Base-by-base conservation (phyloP, 2,329 filamentous ascomycete species). In the Alternaria atra region DNA sequence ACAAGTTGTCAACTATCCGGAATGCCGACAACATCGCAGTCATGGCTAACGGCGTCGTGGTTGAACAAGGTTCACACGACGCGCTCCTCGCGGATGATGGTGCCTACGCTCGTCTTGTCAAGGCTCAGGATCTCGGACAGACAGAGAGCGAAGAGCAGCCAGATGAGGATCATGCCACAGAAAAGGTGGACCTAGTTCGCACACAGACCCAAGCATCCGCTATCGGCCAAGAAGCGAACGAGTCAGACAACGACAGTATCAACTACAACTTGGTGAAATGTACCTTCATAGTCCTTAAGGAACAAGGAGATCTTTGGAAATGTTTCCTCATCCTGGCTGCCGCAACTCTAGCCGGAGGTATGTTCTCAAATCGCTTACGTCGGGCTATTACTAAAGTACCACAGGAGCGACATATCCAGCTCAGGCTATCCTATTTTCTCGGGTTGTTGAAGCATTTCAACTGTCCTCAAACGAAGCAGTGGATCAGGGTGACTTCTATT, bases 21-120 rank as follows among this genome's bases (percentile, higher is more conserved):
- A 90, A 93, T 67, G 94, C 94, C 0, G 91, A 98, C 78, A 97
- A 97, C 73, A 98, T 99, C 69, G 92, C 97, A 20, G 94, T 97
- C 67, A 94, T 99, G 89, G 85, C 89, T 9, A 79, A 89, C 60
- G 94, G 94, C 7, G 81, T 84, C 20, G 94, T 99, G 56, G 84
- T 97, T 13, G 95, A 99, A 79, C 93, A 97, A 79, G 95, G 95
- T 50, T 93, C 87, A 0, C 94, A 98, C 74, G 87, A 94, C 60
- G 84, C 91, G 12, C 85, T 99, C 9, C 81, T 98, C 2, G 88
- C 89, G 68, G 84, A 80, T 60, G 82, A 87, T 64, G 90, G 88
- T n/a, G 90, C 93, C 7, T 99, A 98, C 79, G 58, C 86, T 78
- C 90, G 89, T 56, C 87, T 99, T 12, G 83, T 86, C 3, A 74